Percentiles rank a stretch among this genome's conserved stretches.
Evolutionary conservation across 2,329 filamentous ascomycete genomes (phyloP).

Genomic region (Iodosphaeria phyllophila): DNA sequence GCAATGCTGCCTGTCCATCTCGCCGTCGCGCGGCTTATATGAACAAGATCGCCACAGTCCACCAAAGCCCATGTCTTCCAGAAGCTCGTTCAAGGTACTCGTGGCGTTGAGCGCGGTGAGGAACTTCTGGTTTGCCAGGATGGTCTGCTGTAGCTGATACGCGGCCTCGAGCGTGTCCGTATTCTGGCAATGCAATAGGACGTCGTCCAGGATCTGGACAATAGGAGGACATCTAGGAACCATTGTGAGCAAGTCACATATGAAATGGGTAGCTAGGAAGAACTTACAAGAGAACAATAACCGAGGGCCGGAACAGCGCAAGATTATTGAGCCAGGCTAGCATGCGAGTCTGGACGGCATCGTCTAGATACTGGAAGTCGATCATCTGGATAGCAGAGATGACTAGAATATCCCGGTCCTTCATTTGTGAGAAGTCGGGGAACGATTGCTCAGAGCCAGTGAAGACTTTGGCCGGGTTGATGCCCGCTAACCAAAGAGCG

Average conservation of each 20-base stretch:
- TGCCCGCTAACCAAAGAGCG: constrained; percentile 39
- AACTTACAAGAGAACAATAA: constrained; percentile 39
- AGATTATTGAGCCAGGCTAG: constrained; percentile 41
- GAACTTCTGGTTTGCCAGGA: constrained; percentile 35
- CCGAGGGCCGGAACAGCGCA: constrained; percentile 31
- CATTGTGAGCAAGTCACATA: background rate
- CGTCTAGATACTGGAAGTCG: constrained; percentile 47
- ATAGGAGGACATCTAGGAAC: constrained; percentile 33
- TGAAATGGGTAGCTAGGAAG: background rate
- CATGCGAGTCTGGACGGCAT: constrained; percentile 38
- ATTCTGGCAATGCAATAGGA: constrained; percentile 45
- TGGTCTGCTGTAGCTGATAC: constrained; percentile 37
- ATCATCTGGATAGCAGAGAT: constrained; percentile 45
- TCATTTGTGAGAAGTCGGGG: constrained; percentile 25
- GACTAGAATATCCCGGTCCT: constrained; percentile 42
- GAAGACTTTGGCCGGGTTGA: constrained; percentile 24
- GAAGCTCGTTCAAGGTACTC: constrained; percentile 28
- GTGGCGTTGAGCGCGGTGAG: constrained; percentile 26
- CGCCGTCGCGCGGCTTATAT: constrained; percentile 26
- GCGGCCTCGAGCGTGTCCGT: constrained; percentile 38
- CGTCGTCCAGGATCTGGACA: constrained; percentile 37
- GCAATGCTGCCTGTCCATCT: constrained; percentile 30
- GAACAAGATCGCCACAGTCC: constrained; percentile 42
- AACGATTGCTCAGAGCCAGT: constrained; percentile 20
- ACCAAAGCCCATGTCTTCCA: constrained; percentile 42